Evolutionary conservation across 1,284 basidiomycete genomes (phyloP).

Genomic region (Marasmius fiardii): DNA sequence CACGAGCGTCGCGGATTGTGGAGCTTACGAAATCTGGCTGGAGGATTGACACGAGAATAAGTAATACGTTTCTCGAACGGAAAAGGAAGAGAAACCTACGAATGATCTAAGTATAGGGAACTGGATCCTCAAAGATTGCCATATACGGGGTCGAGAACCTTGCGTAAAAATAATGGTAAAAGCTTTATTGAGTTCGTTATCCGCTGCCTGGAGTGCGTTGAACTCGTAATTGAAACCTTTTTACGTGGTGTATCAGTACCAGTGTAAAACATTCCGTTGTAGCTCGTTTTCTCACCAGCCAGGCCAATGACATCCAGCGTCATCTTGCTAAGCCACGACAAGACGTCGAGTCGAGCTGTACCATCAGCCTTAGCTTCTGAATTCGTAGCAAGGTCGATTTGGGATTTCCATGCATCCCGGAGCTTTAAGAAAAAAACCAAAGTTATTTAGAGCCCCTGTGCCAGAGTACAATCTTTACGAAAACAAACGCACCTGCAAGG

Average conservation of each 20-base stretch:
- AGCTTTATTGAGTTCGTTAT: slow-evolving; percentile 46
- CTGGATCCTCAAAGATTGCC: slow-evolving; percentile 31
- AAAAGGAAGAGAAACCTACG: background rate
- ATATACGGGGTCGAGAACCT: slow-evolving; percentile 20
- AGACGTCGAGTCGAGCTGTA: slow-evolving; percentile 39
- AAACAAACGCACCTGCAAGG: slow-evolving; percentile 8
- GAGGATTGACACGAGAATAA: too few species aligned
- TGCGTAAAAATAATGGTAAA: slow-evolving; percentile 40
- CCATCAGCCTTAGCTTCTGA: slow-evolving; percentile 26
- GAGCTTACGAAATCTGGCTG: slow-evolving; percentile 19
- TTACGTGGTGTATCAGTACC: background rate
- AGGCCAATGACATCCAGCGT: slow-evolving; percentile 71
- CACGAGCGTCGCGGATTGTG: slow-evolving; percentile 18
- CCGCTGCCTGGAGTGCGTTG: slow-evolving; percentile 21
- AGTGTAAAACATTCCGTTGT: too few species aligned
- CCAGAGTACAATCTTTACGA: background rate
- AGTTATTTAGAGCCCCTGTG: background rate
- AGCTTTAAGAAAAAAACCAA: slow-evolving; percentile 32
- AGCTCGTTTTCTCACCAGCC: slow-evolving; percentile 57
- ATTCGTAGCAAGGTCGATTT: slow-evolving; percentile 17
- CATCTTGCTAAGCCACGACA: slow-evolving; percentile 51
- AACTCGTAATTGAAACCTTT: slow-evolving; percentile 69
- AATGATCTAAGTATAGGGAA: slow-evolving; percentile 44
- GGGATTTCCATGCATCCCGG: slow-evolving; percentile 38
- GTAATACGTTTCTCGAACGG: too few species aligned